Percentiles rank a stretch among this genome's conserved stretches.
These are phyloP conservation scores for Oleoguttula mirabilis DNA, from an alignment of 495 filamentous ascomycete genomes.

Conservation along the genomic window DNA sequence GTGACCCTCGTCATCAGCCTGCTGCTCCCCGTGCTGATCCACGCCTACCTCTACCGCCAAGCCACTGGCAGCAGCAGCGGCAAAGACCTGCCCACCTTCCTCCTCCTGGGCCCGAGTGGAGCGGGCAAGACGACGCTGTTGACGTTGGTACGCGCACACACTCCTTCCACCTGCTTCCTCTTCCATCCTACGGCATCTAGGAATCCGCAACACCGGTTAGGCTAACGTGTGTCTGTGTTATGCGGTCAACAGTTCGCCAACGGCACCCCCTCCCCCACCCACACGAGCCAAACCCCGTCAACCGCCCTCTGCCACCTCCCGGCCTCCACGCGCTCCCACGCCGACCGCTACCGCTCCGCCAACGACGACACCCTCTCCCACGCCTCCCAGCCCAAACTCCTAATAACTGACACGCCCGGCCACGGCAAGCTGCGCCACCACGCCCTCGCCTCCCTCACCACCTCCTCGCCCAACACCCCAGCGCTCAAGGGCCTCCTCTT, in stretches of 20 bases:
- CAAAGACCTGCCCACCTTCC: slow-evolving; percentile 58
- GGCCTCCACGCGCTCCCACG: slow-evolving; percentile 44
- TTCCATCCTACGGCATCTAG: neutral
- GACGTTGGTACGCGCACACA: slow-evolving; percentile 49
- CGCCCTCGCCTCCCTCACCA: slow-evolving; percentile 27
- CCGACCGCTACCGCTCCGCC: slow-evolving; percentile 55
- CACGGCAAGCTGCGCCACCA: slow-evolving; percentile 78
- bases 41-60: slow-evolving; percentile 57
- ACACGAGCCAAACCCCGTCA: slow-evolving; percentile 69
- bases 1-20: slow-evolving; percentile 59
- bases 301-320: slow-evolving; percentile 62
- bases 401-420: slow-evolving; percentile 79
- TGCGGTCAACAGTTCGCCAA: slow-evolving; percentile 36
- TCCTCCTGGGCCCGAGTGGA: slow-evolving; percentile 73
- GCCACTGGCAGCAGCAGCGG: slow-evolving; percentile 48
- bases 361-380: slow-evolving; percentile 60
- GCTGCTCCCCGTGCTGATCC: slow-evolving; percentile 62
- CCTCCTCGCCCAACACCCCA: slow-evolving; percentile 32
- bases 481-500: slow-evolving; percentile 68
- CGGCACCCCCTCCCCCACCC: slow-evolving; percentile 44
- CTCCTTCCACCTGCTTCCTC: neutral
- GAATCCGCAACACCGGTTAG: too few relatives aligned
- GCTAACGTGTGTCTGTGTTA: too few relatives aligned
- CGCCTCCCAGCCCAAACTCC: slow-evolving; percentile 51
- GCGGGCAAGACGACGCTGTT: slow-evolving; percentile 81